phyloP scores from a whole-genome alignment of 495 filamentous ascomycete species.

The Podospora comata region DNA sequence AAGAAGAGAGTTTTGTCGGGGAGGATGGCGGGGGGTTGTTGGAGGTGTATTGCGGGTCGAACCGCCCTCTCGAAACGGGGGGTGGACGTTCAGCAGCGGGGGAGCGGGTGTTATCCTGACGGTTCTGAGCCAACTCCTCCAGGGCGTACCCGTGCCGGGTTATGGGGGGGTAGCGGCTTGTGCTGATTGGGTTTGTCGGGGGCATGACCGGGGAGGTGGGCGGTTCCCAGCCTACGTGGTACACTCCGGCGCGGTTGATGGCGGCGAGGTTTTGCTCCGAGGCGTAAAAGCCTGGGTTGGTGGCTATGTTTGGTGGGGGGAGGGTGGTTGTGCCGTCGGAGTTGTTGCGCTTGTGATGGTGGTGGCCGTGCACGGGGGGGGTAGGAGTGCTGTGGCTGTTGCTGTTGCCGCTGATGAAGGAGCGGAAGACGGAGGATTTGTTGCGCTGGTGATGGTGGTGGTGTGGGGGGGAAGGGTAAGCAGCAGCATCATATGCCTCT shows the following conservation, averaged over 20 bases:
- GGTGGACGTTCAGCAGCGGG: not conserved
- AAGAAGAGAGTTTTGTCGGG: conserved; percentile 58
- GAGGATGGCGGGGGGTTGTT: conserved; percentile 32
- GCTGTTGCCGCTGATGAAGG: conserved; percentile 41
- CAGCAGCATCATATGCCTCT: conserved; percentile 3
- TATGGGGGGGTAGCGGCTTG: conserved; percentile 15
- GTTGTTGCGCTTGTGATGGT: conserved; percentile 41
- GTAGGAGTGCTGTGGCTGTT: not conserved
- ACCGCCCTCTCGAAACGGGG: not conserved
- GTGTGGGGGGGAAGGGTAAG: not conserved
- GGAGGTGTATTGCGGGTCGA: not conserved
- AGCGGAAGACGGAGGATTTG: conserved; percentile 57
- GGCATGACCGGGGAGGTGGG: conserved; percentile 7
- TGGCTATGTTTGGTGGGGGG: conserved; percentile 31
- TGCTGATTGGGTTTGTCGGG: not conserved
- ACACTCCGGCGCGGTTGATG: conserved; percentile 16
- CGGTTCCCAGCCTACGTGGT: conserved; percentile 22
- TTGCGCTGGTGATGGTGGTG: conserved; percentile 39
- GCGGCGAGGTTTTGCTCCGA: conserved; percentile 17
- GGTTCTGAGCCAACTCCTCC: conserved; percentile 50
- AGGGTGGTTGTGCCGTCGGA: conserved; percentile 42
- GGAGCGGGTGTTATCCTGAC: conserved; percentile 38
- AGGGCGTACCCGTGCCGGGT: conserved; percentile 39
- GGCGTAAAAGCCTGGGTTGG: conserved; percentile 16
- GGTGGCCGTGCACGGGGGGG: no score